These are phyloP conservation scores for Triglochin maritima DNA, from an alignment of 106 monocot genomes.

Conservation along the genomic window DNA sequence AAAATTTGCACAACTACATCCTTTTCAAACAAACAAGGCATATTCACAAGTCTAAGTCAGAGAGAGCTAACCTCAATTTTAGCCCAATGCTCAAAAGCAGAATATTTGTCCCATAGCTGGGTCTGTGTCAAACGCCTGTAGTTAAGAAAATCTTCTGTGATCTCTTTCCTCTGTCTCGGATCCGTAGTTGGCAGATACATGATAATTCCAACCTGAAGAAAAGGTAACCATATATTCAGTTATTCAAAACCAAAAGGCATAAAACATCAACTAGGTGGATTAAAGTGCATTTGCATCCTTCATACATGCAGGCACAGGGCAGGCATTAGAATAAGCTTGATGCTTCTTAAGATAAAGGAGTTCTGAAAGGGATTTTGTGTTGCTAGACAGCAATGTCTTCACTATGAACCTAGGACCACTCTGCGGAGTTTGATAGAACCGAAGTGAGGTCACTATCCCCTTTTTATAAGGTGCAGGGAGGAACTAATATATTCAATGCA, in stretches of 20 bases:
- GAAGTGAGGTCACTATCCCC: no score
- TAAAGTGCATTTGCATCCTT: no score
- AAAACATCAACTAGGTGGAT: no score
- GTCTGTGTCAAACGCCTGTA: constrained; percentile 62
- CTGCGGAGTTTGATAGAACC: no score
- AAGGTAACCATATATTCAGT: neutral
- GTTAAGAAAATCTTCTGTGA: constrained; percentile 80
- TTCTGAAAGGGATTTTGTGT: no score
- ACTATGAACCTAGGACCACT: no score
- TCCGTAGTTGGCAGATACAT: constrained; percentile 91
- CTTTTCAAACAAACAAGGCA: neutral
- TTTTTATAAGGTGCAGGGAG: no score
- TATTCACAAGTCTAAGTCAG: neutral
- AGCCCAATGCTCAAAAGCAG: constrained; percentile 95
- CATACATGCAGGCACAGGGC: no score
- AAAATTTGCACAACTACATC: neutral
- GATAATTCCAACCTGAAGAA: constrained; percentile 81
- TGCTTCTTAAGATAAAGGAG: no score
- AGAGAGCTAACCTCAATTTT: constrained; percentile 70
- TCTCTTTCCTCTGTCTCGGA: constrained; percentile 87
- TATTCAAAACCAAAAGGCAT: neutral
- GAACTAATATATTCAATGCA: no score
- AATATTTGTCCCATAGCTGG: constrained; percentile 69
- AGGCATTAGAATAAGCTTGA: no score
- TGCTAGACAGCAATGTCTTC: no score